Base-by-base conservation (phyloP, 1,284 basidiomycete genomes). In the Apiotrichum sp. region DNA sequence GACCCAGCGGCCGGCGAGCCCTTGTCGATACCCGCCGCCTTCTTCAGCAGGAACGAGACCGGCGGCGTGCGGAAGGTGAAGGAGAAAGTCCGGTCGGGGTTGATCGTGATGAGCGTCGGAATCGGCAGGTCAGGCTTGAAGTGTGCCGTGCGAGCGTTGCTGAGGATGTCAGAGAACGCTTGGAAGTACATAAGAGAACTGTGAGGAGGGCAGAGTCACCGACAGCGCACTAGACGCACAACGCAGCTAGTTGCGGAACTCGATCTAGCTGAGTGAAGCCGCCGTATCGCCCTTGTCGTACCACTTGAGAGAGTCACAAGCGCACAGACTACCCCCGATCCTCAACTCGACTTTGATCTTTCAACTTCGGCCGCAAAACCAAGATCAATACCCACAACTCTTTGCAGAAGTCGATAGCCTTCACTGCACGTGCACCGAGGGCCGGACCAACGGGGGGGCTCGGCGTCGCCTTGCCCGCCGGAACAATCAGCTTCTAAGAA, bases 321-420 rank as follows among this genome's bases (percentile, higher is more conserved):
- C 22, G 22, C 22, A 22, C 22, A 22, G 22, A 22, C 22, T 22
- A 22, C 22, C 22, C 22, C 22, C 22, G 22, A 22, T 22, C 22
- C 22, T 22, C 22, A 22, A 22, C 22, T 22, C 22, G 22, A 22
- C 22, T 22, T 22, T 22, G 22, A 22, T 22, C 22, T 22, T 22
- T 22, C 22, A 22, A 22, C 36, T 38, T 13, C 36, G 8, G 8
- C 36, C 36, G 8, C 36, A 38, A 13, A 13, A 8, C 13, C 36
- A 8, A 13, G 11, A 11, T 33, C 14, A 36, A 41, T 10, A 71
- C 70, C 63, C 56, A 75, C 75, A 76, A 96, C 74, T 95, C 92
- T 75, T 98, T 98, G 80, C 93, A 96, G 74, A 98, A 99, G 79
- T 99, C 96, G 86, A 98, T 98, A 16, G 93, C 95, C 79, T 98